A percentile compares a stretch with the other conserved stretches of the same genome.
Evolutionary conservation across 352 stramenopile species (phyloP).

Genomic region (Phytophthora megakarya): DNA sequence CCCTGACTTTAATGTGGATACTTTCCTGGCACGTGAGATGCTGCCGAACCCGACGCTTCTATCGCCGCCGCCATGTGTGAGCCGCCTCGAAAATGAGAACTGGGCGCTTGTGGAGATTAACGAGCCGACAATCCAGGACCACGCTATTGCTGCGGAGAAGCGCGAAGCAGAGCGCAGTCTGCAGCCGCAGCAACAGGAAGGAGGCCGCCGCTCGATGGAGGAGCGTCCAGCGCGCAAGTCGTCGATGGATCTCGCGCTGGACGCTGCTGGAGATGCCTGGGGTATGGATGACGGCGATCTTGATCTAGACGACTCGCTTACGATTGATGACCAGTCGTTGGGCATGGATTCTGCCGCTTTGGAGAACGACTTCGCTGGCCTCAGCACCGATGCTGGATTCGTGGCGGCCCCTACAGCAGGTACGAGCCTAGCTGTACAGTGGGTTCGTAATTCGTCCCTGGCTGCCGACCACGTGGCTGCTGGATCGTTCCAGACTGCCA

Average conservation of each 20-base stretch:
- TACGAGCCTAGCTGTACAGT: slow-evolving; percentile 88
- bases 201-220: slow-evolving; percentile 37
- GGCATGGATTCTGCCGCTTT: slow-evolving; percentile 52
- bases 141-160: slow-evolving; percentile 81
- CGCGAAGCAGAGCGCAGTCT: slow-evolving; percentile 74
- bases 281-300: slow-evolving; percentile 89
- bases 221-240: slow-evolving; percentile 60
- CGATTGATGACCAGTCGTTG: slow-evolving; percentile 48
- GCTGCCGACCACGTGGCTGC: slow-evolving; percentile 97
- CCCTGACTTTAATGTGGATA: slow-evolving; percentile 67
- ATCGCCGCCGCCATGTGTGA: slow-evolving; percentile 94
- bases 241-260: slow-evolving; percentile 76
- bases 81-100: slow-evolving; percentile 93
- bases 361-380: slow-evolving; percentile 57
- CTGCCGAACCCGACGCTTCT: slow-evolving; percentile 83
- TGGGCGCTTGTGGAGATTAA: slow-evolving; percentile 98
- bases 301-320: slow-evolving; percentile 81
- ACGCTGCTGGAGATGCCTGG: slow-evolving; percentile 76
- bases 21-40: slow-evolving; percentile 73
- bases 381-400: slow-evolving; percentile 68
- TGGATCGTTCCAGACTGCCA: slow-evolving; percentile 95
- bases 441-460: slow-evolving; percentile 96
- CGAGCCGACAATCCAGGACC: slow-evolving; percentile 85
- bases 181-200: slow-evolving; percentile 54
- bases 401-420: slow-evolving; percentile 91